Percentiles rank a stretch among this genome's conserved stretches.
Conservation (phyloP, 257 asterid species). For the Verbascum thapsus region DNA sequence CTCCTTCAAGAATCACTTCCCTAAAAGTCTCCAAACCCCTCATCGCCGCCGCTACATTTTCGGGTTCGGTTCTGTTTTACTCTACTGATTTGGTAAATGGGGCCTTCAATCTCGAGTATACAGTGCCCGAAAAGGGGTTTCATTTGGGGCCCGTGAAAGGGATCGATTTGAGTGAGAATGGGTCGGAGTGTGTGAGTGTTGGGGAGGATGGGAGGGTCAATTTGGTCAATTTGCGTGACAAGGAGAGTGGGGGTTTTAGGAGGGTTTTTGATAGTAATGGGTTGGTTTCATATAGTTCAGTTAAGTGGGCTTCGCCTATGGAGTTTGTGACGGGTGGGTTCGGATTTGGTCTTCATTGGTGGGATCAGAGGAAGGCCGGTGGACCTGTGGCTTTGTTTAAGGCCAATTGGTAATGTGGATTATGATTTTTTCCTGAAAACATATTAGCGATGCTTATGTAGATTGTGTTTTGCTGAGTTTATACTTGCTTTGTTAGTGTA, state of each 20-base stretch:
- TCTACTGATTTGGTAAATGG: constrained; percentile 56
- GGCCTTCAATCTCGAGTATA: constrained; percentile 44
- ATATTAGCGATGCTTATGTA: not conserved
- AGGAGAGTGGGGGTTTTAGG: constrained; percentile 46
- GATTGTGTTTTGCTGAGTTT: not conserved
- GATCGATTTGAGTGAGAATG: constrained; percentile 70
- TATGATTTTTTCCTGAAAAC: not conserved
- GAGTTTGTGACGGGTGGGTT: constrained; percentile 90
- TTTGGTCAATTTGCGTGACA: constrained; percentile 44
- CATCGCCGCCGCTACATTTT: constrained; percentile 62
- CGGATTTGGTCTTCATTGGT: constrained; percentile 86
- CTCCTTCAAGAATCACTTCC: constrained; percentile 63
- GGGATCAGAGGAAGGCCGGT: constrained; percentile 83
- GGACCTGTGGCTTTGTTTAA: constrained; percentile 76
- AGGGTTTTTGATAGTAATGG: constrained; percentile 73
- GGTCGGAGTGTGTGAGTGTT: constrained; percentile 72
- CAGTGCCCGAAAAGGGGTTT: constrained; percentile 51
- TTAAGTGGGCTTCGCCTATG: constrained; percentile 84
- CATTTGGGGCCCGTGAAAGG: constrained; percentile 60
- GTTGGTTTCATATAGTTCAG: constrained; percentile 69
- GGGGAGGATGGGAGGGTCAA: constrained; percentile 88
- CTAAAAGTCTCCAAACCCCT: constrained; percentile 56
- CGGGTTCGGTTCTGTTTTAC: constrained; percentile 54
- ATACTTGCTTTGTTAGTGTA: not conserved
- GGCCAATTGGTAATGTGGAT: constrained; percentile 67